phyloP scores from a whole-genome alignment of 2,329 filamentous ascomycete species.

The Hypomyces rosellus region DNA sequence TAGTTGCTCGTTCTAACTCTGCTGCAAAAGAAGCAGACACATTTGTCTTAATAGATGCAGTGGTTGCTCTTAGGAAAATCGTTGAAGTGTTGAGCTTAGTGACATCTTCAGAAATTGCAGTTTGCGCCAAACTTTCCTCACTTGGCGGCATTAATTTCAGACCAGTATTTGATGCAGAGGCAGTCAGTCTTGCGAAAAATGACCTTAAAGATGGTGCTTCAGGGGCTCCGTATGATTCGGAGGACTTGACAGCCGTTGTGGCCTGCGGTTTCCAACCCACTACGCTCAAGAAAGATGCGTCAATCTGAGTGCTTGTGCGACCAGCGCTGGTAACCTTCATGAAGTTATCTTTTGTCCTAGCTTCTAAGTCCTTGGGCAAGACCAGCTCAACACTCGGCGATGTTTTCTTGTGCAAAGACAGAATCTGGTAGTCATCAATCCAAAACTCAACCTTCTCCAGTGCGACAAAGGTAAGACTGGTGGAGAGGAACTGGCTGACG shows the following conservation, averaged over 20 bases:
- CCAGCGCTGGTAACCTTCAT: constrained; percentile 83
- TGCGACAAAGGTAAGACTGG: constrained; percentile 91
- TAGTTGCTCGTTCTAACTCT: constrained; percentile 91
- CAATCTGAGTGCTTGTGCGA: constrained; percentile 83
- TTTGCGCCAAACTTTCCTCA: constrained; percentile 58
- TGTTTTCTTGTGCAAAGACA: constrained; percentile 75
- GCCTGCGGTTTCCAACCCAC: constrained; percentile 72
- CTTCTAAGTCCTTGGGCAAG: constrained; percentile 73
- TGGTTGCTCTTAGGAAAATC: constrained; percentile 84
- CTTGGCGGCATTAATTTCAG: constrained; percentile 50
- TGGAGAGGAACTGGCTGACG: constrained; percentile 86
- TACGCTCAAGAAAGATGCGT: constrained; percentile 81
- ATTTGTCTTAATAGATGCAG: constrained; percentile 72
- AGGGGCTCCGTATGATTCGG: constrained; percentile 43
- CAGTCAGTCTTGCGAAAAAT: constrained; percentile 75
- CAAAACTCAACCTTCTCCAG: constrained; percentile 82
- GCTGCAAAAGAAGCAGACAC: constrained; percentile 66
- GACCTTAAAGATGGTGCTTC: constrained; percentile 59
- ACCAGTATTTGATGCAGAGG: constrained; percentile 43
- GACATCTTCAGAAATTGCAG: constrained; percentile 62
- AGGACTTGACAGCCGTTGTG: constrained; percentile 33
- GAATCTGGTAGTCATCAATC: constrained; percentile 79
- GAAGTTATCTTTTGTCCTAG: constrained; percentile 75
- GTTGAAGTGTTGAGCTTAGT: constrained; percentile 64
- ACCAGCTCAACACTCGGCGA: constrained; percentile 67